Evolutionary conservation across 108 stramenopile genomes (phyloP), one percentile per base, ranked within the genome.

Genomic region (Nitzschia sp.): DNA sequence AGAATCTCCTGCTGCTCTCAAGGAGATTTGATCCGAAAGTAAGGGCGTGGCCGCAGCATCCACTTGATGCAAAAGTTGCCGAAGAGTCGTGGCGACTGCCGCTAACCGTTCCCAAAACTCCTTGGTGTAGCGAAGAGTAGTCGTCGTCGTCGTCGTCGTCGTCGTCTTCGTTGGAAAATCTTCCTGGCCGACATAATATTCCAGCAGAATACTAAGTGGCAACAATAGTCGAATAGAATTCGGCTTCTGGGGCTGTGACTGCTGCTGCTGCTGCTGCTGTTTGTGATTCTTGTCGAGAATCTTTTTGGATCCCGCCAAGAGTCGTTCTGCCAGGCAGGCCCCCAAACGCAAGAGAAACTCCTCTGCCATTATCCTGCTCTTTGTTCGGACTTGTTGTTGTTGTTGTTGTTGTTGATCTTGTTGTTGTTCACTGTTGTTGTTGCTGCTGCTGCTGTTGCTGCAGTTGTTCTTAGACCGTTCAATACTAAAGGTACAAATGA

Each of bases 401-500:
- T n/a, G 16, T 28, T 26, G 44, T 54, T 6, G 27, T 6, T 11
- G 32, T 17, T 41, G 16, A 32, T 16, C 3, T 56, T 21, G 31
- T 56, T 4, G 9, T 3, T 2, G 25, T 13, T 36, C 17, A 23
- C 4, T 69, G 32, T 63, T 22, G 8, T n/a, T 29, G 15, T 11
- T 0, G 59, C 15, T 60, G 44, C n/a, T n/a, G 30, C 32, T n/a
- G n/a, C n/a, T n/a, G n/a, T n/a, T n/a, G n/a, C n/a, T n/a, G n/a
- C n/a, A n/a, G n/a, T n/a, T n/a, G n/a, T 8, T 16, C 16, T 45
- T 44, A n/a, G 13, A 17, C 25, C 46, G 41, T 48, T 72, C 66
- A 22, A 63, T 48, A 46, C 83, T 73, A 71, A 85, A 94, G 8
- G 79, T 80, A 45, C 82, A 68, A 31, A 91, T 90, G 1, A 72